A percentile compares a stretch with the other conserved stretches of the same genome.
These are phyloP conservation scores for Candida jianshihensis DNA, from an alignment of 805 yeast genomes.

Conservation along the genomic window DNA sequence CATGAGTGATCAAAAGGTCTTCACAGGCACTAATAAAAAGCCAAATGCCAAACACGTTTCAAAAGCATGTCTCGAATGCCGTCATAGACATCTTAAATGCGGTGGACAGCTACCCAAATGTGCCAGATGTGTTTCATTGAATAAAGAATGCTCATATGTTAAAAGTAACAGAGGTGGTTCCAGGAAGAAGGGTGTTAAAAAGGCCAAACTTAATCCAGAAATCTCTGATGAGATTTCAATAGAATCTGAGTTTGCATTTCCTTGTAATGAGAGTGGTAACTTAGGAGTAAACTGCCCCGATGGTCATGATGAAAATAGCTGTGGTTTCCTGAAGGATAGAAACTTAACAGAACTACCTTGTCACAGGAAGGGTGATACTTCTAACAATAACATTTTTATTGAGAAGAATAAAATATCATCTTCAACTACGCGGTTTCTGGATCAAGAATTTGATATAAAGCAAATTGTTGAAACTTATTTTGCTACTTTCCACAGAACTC, in stretches of 20 bases:
- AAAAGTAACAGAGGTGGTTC: slow-evolving; percentile 50
- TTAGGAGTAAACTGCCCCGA: slow-evolving; percentile 15
- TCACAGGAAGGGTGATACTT: not conserved
- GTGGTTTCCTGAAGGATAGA: slow-evolving; percentile 15
- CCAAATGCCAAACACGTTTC: slow-evolving; percentile 33
- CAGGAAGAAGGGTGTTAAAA: slow-evolving; percentile 40
- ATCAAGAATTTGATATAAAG: slow-evolving; percentile 16
- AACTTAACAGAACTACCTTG: slow-evolving; percentile 17
- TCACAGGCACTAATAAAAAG: slow-evolving; percentile 3
- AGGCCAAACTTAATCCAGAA: slow-evolving; percentile 3
- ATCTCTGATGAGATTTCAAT: not conserved
- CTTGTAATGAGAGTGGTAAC: slow-evolving; percentile 14
- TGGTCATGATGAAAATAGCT: slow-evolving; percentile 15
- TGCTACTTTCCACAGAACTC: slow-evolving; percentile 32
- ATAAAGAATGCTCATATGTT: slow-evolving; percentile 38
- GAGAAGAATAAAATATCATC: slow-evolving; percentile 6
- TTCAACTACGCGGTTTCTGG: slow-evolving; percentile 1
- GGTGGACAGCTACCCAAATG: slow-evolving; percentile 42
- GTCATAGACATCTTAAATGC: slow-evolving; percentile 44
- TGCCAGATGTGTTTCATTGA: slow-evolving; percentile 30
- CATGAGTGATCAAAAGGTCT: not conserved
- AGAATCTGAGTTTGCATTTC: slow-evolving; percentile 6
- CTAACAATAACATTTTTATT: slow-evolving; percentile 6
- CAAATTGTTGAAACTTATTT: slow-evolving; percentile 26
- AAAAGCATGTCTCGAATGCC: slow-evolving; percentile 45